Evolutionary conservation across 768 basidiomycete genomes (phyloP), one percentile per base, ranked within the genome.

Genomic region (Termitomyces titanicus): DNA sequence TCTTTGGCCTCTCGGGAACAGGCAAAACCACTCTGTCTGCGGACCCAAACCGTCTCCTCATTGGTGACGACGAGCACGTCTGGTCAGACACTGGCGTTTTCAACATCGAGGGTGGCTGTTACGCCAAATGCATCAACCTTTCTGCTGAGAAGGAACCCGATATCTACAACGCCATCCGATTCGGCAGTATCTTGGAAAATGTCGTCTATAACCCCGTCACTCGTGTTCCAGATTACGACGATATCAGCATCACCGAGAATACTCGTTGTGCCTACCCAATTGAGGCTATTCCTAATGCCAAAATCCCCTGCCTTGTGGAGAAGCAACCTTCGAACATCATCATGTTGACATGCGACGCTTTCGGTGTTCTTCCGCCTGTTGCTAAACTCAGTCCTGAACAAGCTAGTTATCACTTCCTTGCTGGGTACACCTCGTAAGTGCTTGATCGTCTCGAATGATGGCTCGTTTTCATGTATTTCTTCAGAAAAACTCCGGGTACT

Each of bases 101-200:
- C 86, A 98, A 98, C 81, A 99, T 99, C 66, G 97, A 99, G 68
- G 97, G 97, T 60, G 97, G 97, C 47, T 99, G 97, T 74, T 99
- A 98, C 70, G 97, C 97, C 72, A 98, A 99, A 76, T 88, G 85
- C 72, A 89, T 98, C 78, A 97, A 97, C 79, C 85, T 99, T 57
- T 94, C 94, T 39, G 84, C 86, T 22, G 92, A 97, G 74, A 98
- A 98, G 79, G 97, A 99, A 68, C 97, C 97, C 51, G 97, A 98
- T 70, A 99, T 99, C 68, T 96, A 74, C 82, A 88, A 85, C 66
- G 97, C 97, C 55, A 96, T 99, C 75, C 81, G 84, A 59, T 99
- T 88, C 71, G 97, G 97, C 48, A 86, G 89, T 61, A 97, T 99
- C 74, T 90, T 99, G 68, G 97, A 99, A 75, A 99, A 99, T 71